Percentiles rank a stretch among this genome's conserved stretches.
Conservation (phyloP, 257 asterid genomes). For the Primulina eburnea region DNA sequence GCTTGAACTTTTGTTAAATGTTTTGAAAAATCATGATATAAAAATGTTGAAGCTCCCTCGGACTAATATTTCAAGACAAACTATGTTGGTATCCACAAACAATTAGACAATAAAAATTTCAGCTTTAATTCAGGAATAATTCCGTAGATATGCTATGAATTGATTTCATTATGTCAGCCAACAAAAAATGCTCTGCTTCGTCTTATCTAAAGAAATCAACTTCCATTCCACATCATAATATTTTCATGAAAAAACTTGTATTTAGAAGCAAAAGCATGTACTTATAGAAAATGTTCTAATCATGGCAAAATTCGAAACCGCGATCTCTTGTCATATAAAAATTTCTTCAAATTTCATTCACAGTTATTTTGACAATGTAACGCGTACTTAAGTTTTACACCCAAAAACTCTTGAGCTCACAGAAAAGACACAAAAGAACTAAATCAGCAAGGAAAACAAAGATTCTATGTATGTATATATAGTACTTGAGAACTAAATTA, state of each 20-base stretch:
- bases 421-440: conserved; percentile 3
- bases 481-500: not conserved
- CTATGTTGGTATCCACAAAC: conserved; percentile 2
- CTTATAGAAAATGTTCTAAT: not conserved
- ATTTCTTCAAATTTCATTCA: not conserved
- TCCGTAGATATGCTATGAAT: not conserved
- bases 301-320: not conserved
- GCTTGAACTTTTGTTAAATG: no score
- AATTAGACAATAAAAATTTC: conserved; percentile 19
- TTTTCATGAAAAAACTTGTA: not conserved
- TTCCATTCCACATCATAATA: not conserved
- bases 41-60: not conserved
- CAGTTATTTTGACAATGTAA: not conserved
- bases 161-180: not conserved
- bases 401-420: not conserved
- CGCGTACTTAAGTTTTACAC: not conserved
- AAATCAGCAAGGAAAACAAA: conserved; percentile 4
- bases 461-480: conserved; percentile 1
- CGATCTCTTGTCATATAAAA: not conserved
- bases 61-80: not conserved
- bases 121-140: not conserved
- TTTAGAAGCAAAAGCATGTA: not conserved
- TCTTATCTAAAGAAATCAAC: not conserved
- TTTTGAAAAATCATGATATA: no score
- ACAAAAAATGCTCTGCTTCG: not conserved